Conservation (phyloP, 78 protist species). For the Isochrysis galbana region DNA sequence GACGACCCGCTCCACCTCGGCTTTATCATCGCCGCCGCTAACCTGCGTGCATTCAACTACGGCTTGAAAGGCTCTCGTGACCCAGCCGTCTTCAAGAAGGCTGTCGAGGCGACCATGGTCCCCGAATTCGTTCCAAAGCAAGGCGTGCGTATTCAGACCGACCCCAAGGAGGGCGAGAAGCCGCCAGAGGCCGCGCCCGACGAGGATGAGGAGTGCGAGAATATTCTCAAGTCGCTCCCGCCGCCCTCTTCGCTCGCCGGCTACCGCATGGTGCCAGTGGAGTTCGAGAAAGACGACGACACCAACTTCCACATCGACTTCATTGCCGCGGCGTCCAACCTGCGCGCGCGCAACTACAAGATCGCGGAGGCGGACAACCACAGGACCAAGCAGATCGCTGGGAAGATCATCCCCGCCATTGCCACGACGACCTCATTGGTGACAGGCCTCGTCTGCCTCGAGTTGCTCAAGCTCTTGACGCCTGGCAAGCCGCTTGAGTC, state of each 20-base stretch:
- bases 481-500: constrained; percentile 63
- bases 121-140: constrained; percentile 83
- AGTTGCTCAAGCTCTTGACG: constrained; percentile 80
- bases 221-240: background rate
- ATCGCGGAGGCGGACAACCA: constrained; percentile 81
- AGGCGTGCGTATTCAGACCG: constrained; percentile 75
- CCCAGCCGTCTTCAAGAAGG: constrained; percentile 13
- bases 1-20: constrained; percentile 67
- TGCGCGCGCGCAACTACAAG: constrained; percentile 94
- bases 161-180: constrained; percentile 49
- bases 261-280: constrained; percentile 27
- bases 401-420: constrained; percentile 99
- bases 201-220: background rate
- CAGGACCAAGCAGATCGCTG: constrained; percentile 92
- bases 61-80: constrained; percentile 43
- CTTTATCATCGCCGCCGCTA: constrained; percentile 88
- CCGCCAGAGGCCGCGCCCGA: background rate
- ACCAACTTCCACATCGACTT: constrained; percentile 98
- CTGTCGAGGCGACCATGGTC: constrained; percentile 60
- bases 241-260: constrained; percentile 33
- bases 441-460: constrained; percentile 91
- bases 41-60: constrained; percentile 86
- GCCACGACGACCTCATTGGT: constrained; percentile 99
- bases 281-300: constrained; percentile 92
- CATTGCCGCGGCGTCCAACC: constrained; percentile 93